Evolutionary conservation across 2,329 filamentous ascomycete genomes (phyloP).

Genomic region (Stagonosporopsis chrysanthemi): DNA sequence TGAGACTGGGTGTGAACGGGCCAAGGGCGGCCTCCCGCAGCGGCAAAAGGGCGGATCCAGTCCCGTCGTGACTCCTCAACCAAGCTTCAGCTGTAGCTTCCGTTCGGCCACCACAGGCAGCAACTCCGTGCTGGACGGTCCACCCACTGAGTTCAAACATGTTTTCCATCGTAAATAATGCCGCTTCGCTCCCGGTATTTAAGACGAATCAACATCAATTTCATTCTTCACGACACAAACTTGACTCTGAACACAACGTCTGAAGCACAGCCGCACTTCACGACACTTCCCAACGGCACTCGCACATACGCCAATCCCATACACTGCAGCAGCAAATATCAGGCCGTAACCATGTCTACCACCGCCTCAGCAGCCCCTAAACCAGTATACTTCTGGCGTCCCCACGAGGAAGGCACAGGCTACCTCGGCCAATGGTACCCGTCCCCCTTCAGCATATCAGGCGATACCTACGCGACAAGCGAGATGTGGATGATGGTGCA

Average conservation of each 20-base stretch:
- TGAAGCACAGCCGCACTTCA: neutral
- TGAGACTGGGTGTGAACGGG: neutral
- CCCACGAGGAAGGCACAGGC: constrained; percentile 49
- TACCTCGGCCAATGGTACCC: constrained; percentile 71
- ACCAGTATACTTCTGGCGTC: constrained; percentile 41
- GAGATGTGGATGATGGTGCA: constrained; percentile 61
- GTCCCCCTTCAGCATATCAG: constrained; percentile 53
- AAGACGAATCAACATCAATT: neutral
- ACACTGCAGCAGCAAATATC: neutral
- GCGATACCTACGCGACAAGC: constrained; percentile 48
- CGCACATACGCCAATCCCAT: neutral
- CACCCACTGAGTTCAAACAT: neutral
- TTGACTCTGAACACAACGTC: neutral
- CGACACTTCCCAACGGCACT: neutral
- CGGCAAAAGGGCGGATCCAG: constrained; percentile 14
- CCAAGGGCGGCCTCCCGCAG: neutral
- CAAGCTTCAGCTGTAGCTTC: constrained; percentile 2
- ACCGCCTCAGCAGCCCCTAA: neutral
- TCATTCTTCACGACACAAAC: neutral
- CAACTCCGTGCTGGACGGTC: neutral
- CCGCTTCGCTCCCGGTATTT: neutral
- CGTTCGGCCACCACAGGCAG: neutral
- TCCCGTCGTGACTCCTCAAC: constrained; percentile 12
- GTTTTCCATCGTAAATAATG: neutral
- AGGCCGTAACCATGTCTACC: neutral